Conservation (phyloP, 2,329 filamentous ascomycete species). For the Paecilomyces niveus region DNA sequence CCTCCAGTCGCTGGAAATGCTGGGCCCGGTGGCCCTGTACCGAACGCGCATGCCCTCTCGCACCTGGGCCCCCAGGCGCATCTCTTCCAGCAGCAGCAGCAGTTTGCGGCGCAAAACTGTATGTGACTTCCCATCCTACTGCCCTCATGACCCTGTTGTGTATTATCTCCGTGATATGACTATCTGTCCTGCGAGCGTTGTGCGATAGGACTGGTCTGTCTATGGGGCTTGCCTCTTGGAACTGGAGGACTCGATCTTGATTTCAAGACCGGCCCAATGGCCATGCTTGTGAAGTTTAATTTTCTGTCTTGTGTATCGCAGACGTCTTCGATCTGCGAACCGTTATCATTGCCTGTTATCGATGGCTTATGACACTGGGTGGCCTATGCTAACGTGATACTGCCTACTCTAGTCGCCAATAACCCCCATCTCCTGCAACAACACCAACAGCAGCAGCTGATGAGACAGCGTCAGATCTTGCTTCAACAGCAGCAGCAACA, state of each 20-base stretch:
- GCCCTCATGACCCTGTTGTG: conserved; percentile 1
- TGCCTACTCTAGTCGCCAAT: conserved; percentile 24
- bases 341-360: neutral
- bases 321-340: neutral
- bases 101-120: conserved; percentile 35
- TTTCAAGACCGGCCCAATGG: neutral
- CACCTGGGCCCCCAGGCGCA: conserved; percentile 53
- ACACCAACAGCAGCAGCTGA: conserved; percentile 18
- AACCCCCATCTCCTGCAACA: conserved; percentile 43
- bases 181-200: neutral
- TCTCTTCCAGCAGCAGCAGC: conserved; percentile 46
- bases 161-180: neutral
- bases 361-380: neutral
- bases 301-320: neutral
- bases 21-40: conserved; percentile 42
- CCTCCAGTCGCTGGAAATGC: conserved; percentile 50
- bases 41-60: conserved; percentile 53
- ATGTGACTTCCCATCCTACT: conserved; percentile 14
- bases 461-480: conserved; percentile 19
- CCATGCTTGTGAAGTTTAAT: neutral
- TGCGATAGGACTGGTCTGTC: neutral
- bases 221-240: neutral
- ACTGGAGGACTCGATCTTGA: neutral
- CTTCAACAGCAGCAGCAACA: conserved; percentile 23
- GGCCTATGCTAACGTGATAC: conserved; percentile 2